These are phyloP conservation scores for Gautieria morchelliformis DNA, from an alignment of 768 basidiomycete species.

Conservation along the genomic window DNA sequence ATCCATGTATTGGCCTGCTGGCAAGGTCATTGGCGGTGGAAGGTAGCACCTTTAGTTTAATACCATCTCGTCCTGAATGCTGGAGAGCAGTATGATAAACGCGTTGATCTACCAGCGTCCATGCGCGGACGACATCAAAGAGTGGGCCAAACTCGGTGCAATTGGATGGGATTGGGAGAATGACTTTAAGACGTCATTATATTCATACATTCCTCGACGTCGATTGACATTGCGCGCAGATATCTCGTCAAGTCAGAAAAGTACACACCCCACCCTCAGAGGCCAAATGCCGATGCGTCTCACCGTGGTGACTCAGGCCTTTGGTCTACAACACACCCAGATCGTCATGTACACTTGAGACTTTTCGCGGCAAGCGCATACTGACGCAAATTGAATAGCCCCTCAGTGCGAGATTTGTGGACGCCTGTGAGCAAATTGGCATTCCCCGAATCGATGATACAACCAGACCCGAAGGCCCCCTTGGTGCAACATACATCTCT, in stretches of 20 bases:
- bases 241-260: conserved; percentile 16
- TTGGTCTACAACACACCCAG: background rate
- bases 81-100: conserved; percentile 14
- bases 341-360: conserved; percentile 1
- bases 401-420: background rate
- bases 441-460: conserved; percentile 12
- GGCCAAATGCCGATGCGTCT: background rate
- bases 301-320: conserved; percentile 10
- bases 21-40: conserved; percentile 18
- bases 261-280: conserved; percentile 6
- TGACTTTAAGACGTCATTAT: conserved; percentile 8
- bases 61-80: background rate
- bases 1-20: conserved; percentile 15
- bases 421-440: background rate
- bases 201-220: background rate
- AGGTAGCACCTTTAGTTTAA: conserved; percentile 10
- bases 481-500: conserved; percentile 10
- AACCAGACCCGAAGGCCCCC: conserved; percentile 11
- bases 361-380: background rate
- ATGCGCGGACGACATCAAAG: conserved; percentile 18
- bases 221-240: conserved; percentile 6
- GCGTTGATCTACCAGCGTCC: conserved; percentile 18
- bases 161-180: conserved; percentile 16
- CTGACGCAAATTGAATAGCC: background rate
- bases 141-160: conserved; percentile 14